A percentile compares a stretch with the other conserved stretches of the same genome.
These are phyloP conservation scores for Populus trichocarpa DNA, from an alignment of 441 rosid genomes.

Conservation along the genomic window DNA sequence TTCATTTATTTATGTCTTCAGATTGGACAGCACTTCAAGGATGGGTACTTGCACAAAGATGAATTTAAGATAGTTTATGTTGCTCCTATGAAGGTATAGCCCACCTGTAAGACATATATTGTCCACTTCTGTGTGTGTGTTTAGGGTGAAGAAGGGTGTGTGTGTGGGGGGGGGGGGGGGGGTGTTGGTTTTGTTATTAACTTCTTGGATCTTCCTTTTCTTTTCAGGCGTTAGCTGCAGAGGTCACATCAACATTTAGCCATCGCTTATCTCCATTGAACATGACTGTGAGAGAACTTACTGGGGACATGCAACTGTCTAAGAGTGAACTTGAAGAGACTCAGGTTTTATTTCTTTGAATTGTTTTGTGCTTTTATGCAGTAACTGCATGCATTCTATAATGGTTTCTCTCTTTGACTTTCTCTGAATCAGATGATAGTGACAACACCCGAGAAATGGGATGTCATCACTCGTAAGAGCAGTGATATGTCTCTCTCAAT, in stretches of 20 bases:
- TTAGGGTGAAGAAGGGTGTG: background rate
- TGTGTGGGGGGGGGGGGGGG: background rate
- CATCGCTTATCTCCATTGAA: constrained; percentile 86
- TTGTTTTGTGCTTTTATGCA: constrained; percentile 10
- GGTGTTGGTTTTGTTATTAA: constrained; percentile 21
- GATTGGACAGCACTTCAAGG: constrained; percentile 96
- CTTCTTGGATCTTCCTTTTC: background rate
- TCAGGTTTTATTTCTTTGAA: constrained; percentile 53
- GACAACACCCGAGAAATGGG: constrained; percentile 99
- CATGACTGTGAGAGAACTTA: constrained; percentile 92
- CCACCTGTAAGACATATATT: background rate
- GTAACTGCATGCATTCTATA: constrained; percentile 11
- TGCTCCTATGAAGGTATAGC: constrained; percentile 96
- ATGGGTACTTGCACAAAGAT: constrained; percentile 90
- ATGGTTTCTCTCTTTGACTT: constrained; percentile 19
- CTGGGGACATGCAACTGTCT: constrained; percentile 98
- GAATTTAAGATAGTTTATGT: constrained; percentile 98
- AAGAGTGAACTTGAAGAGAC: constrained; percentile 91
- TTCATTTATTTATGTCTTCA: constrained; percentile 30
- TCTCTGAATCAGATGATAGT: constrained; percentile 84
- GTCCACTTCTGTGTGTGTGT: background rate
- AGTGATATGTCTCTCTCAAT: constrained; percentile 97
- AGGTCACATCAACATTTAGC: constrained; percentile 89
- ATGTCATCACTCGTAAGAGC: constrained; percentile 98
- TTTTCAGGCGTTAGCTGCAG: constrained; percentile 92